A percentile compares a stretch with the other conserved stretches of the same genome.
These are phyloP conservation scores for Pelagophyceae sp. DNA, from an alignment of 352 stramenopile genomes.

Conservation along the genomic window DNA sequence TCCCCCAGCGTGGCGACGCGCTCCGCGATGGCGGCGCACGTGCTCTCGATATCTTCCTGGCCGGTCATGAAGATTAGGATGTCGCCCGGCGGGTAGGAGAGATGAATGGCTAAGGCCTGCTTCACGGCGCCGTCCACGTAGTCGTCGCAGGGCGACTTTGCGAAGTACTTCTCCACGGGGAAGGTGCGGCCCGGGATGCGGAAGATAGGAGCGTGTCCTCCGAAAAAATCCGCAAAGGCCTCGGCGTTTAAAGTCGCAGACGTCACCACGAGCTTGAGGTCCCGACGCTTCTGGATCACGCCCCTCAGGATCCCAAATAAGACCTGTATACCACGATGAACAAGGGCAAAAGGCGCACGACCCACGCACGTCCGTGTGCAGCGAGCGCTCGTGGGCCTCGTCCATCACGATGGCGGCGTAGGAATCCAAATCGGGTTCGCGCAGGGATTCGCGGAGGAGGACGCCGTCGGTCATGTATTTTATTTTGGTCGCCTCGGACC, in stretches of 20 bases:
- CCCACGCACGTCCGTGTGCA: conserved; percentile 98
- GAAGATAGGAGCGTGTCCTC: conserved; percentile 85
- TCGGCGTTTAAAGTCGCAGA: conserved; percentile 93
- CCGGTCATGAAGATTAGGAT: conserved; percentile 99
- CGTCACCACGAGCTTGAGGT: conserved; percentile 74
- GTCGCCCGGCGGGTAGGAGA: conserved; percentile 88
- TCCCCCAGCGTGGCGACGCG: conserved; percentile 85
- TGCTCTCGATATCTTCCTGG: conserved; percentile 94
- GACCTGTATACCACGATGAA: no score
- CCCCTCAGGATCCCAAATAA: conserved; percentile 84
- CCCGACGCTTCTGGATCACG: conserved; percentile 48
- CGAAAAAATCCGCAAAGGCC: conserved; percentile 94
- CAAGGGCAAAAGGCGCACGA: no score
- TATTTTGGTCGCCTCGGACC: conserved; percentile 86
- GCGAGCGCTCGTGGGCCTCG: conserved; percentile 93
- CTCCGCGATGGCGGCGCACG: conserved; percentile 77
- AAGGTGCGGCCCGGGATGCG: conserved; percentile 82
- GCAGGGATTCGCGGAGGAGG: conserved; percentile 90
- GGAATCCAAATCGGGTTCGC: conserved; percentile 79
- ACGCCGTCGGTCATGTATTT: conserved; percentile 99
- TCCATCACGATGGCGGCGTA: conserved; percentile 94
- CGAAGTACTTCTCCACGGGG: conserved; percentile 64
- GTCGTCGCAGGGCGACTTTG: conserved; percentile 87
- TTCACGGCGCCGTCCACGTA: conserved; percentile 96
- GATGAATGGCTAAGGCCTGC: conserved; percentile 94